Evolutionary conservation across 2,329 filamentous ascomycete genomes (phyloP).

Genomic region (Aaosphaeria pasadenensis): DNA sequence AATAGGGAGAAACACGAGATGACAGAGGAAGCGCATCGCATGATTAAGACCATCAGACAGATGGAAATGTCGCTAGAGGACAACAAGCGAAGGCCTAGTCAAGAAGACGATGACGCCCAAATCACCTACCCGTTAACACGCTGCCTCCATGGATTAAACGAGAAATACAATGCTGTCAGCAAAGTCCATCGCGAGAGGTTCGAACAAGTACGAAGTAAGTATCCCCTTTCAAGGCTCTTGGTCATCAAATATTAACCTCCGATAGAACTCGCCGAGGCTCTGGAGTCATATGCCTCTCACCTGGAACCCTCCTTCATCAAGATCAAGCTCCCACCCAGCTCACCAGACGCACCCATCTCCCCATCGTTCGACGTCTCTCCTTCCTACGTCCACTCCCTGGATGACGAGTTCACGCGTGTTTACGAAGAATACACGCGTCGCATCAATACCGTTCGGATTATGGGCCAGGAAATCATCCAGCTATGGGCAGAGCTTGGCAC

Average conservation of each 20-base stretch:
- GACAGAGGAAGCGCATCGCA: conserved; percentile 82
- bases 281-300: conserved; percentile 95
- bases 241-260: conserved; percentile 11
- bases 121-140: conserved; percentile 80
- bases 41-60: conserved; percentile 83
- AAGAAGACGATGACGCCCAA: conserved; percentile 64
- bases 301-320: conserved; percentile 86
- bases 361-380: conserved; percentile 90
- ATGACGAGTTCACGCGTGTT: conserved; percentile 87
- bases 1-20: conserved; percentile 79
- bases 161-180: conserved; percentile 78
- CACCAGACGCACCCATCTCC: conserved; percentile 70
- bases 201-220: conserved; percentile 88
- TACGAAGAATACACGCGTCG: conserved; percentile 95
- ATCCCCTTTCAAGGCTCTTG: background rate
- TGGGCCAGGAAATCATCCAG: conserved; percentile 83
- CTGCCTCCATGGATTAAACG: conserved; percentile 77
- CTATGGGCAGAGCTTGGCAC: conserved; percentile 95
- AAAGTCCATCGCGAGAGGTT: conserved; percentile 87
- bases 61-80: conserved; percentile 92
- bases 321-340: conserved; percentile 79
- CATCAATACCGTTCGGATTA: conserved; percentile 68
- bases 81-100: conserved; percentile 54
- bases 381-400: conserved; percentile 79
- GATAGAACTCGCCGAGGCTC: conserved; percentile 82